Evolutionary conservation across 371 early-diverging fungal genomes (phyloP).

Genomic region (Smittium culicis): DNA sequence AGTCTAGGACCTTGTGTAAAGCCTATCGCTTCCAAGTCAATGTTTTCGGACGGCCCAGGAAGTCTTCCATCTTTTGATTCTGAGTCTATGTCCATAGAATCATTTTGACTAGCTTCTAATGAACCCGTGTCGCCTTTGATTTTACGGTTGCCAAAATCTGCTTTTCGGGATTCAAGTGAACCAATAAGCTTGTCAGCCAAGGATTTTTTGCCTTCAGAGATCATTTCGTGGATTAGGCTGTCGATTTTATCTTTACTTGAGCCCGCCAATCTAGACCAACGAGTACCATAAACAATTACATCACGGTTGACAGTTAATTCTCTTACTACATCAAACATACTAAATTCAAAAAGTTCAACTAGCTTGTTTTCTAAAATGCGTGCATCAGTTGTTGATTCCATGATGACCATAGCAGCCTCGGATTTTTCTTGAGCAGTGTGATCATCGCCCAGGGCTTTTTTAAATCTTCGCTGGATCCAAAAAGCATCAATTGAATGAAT

Average conservation of each 20-base stretch:
- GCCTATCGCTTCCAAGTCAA: constrained; percentile 70
- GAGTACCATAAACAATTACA: constrained; percentile 79
- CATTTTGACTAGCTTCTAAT: neutral
- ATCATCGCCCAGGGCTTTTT: constrained; percentile 67
- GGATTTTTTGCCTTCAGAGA: constrained; percentile 44
- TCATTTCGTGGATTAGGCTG: constrained; percentile 52
- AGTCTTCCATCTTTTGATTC: neutral
- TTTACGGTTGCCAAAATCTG: neutral
- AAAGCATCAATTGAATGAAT: constrained; percentile 77
- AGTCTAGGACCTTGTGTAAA: constrained; percentile 87
- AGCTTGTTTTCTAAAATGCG: constrained; percentile 90
- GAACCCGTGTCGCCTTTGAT: neutral
- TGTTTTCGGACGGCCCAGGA: constrained; percentile 36
- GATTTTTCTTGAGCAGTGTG: constrained; percentile 79
- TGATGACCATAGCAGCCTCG: constrained; percentile 50
- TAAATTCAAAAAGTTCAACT: constrained; percentile 83
- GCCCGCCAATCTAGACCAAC: constrained; percentile 53
- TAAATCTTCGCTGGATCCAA: constrained; percentile 87
- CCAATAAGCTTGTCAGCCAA: constrained; percentile 50
- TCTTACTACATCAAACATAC: constrained; percentile 85
- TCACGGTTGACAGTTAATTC: constrained; percentile 73
- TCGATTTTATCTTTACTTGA: constrained; percentile 33
- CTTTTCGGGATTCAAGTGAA: constrained; percentile 12
- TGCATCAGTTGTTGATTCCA: constrained; percentile 45
- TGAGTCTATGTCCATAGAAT: neutral